Evolutionary conservation across 441 rosid genomes (phyloP).

Genomic region (Gossypium gossypioides): DNA sequence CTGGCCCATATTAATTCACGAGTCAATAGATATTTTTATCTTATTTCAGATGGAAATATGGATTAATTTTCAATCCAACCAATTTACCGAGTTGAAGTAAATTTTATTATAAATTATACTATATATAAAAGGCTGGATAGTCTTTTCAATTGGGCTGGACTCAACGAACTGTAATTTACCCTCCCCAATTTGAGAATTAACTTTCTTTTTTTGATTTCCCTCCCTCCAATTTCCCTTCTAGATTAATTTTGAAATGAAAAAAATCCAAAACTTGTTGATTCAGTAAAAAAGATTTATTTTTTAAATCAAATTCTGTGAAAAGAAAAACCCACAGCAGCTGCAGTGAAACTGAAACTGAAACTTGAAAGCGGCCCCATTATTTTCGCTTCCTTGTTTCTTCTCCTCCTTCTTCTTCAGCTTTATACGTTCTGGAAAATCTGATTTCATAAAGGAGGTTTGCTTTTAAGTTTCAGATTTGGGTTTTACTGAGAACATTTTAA

Average conservation of each 20-base stretch:
- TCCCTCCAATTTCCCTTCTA: background rate
- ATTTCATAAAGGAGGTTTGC: background rate
- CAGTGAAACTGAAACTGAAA: constrained; percentile 9
- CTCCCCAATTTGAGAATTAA: background rate
- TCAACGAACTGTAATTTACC: background rate
- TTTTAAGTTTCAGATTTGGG: constrained; percentile 5
- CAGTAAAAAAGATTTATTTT: background rate
- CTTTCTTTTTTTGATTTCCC: background rate
- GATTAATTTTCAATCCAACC: too few species aligned
- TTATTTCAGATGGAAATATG: too few species aligned
- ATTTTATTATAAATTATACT: too few species aligned
- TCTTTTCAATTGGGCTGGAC: constrained; percentile 13
- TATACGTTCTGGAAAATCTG: background rate
- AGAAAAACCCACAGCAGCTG: background rate
- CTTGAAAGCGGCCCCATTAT: constrained; percentile 10
- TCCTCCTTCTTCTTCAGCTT: background rate
- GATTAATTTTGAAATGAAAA: constrained; percentile 1
- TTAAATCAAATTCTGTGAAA: background rate
- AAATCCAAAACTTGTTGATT: background rate
- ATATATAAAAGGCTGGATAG: background rate
- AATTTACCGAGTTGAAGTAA: too few species aligned
- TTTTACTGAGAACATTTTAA: background rate
- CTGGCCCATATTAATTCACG: too few species aligned
- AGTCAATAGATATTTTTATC: too few species aligned
- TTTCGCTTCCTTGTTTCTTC: background rate